A percentile compares a stretch with the other conserved stretches of the same genome.
Evolutionary conservation across 73 alveolate genomes (phyloP).

Genomic region (Loxodes magnus): DNA sequence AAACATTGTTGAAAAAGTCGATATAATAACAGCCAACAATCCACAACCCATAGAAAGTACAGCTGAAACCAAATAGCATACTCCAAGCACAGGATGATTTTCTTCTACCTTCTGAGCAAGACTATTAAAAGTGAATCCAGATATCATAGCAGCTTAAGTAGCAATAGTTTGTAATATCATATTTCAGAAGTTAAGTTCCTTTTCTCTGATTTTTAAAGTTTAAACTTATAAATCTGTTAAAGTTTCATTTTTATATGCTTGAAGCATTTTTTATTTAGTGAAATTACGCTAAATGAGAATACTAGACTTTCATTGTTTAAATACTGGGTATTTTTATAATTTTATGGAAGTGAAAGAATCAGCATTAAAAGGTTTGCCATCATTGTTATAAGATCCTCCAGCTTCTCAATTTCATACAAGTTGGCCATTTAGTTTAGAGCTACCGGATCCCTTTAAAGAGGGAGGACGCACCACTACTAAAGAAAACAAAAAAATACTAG

Average conservation of each 20-base stretch:
- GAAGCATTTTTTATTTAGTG: no score
- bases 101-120: conserved; percentile 35
- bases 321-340: no score
- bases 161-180: conserved; percentile 23
- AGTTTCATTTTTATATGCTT: no score
- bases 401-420: no score
- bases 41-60: conserved; percentile 34
- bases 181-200: conserved; percentile 28
- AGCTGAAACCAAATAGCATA: conserved; percentile 25
- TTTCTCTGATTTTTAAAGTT: conserved; percentile 24
- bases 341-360: no score
- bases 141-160: conserved; percentile 15
- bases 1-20: conserved; percentile 33
- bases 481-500: neutral
- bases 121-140: conserved; percentile 13
- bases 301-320: no score
- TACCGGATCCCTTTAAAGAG: no score
- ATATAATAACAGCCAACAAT: conserved; percentile 24
- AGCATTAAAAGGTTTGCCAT: no score
- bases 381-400: no score
- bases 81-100: conserved; percentile 5
- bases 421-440: no score
- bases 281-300: no score
- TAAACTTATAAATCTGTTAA: conserved; percentile 28
- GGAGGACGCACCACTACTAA: no score